Percentiles rank a stretch among this genome's conserved stretches.
These are phyloP conservation scores for Forsythia suspensa DNA, from an alignment of 257 asterid species.

Conservation along the genomic window DNA sequence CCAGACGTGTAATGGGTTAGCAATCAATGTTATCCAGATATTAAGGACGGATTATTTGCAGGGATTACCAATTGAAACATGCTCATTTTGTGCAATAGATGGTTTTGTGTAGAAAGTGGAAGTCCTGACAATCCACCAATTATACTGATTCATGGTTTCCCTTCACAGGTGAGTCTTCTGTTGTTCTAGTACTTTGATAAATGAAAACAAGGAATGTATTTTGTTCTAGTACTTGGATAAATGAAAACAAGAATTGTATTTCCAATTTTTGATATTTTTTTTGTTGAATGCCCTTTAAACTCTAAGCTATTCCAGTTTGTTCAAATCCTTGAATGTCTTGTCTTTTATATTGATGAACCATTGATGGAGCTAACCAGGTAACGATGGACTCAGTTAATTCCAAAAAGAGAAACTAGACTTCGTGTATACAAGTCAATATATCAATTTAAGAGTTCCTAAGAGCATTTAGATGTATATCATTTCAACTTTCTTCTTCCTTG, in stretches of 20 bases:
- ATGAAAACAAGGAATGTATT: not conserved
- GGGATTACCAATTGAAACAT: slow-evolving; percentile 73
- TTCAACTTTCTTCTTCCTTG: not conserved
- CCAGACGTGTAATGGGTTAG: slow-evolving; percentile 13
- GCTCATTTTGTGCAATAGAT: slow-evolving; percentile 87
- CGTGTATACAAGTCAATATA: too few relatives aligned
- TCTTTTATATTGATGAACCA: not conserved
- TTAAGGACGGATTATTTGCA: slow-evolving; percentile 77
- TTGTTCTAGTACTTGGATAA: too few relatives aligned
- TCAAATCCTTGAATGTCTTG: not conserved
- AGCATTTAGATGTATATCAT: not conserved
- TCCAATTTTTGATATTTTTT: too few relatives aligned
- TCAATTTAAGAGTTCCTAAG: too few relatives aligned
- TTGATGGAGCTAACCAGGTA: too few relatives aligned
- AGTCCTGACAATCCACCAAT: slow-evolving; percentile 58
- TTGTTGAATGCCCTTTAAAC: too few relatives aligned
- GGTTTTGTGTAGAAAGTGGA: slow-evolving; percentile 89
- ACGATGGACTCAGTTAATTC: too few relatives aligned
- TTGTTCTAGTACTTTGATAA: not conserved
- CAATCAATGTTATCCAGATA: slow-evolving; percentile 38
- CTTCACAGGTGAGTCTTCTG: slow-evolving; percentile 66
- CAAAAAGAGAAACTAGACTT: too few relatives aligned
- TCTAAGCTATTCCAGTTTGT: too few relatives aligned
- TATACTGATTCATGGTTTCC: slow-evolving; percentile 77
- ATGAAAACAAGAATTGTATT: too few relatives aligned